Conservation (phyloP, 2,329 filamentous ascomycete species). For the Fusarium verticillioides region DNA sequence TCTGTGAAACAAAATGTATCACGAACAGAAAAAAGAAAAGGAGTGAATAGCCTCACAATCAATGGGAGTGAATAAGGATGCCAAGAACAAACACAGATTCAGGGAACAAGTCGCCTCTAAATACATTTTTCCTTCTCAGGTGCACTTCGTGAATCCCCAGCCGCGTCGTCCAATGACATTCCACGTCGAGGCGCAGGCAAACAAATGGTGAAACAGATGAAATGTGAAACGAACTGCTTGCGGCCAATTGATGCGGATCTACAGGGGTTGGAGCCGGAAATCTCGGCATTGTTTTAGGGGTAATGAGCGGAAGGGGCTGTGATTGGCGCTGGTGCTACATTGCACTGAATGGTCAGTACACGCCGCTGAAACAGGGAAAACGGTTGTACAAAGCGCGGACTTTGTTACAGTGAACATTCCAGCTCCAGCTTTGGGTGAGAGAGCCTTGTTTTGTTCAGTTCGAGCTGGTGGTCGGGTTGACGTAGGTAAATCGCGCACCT, state of each 20-base stretch:
- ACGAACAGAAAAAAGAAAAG: background rate
- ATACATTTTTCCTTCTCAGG: background rate
- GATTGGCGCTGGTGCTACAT: background rate
- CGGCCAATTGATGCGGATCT: slow-evolving; percentile 12
- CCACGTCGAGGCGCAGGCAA: slow-evolving; percentile 13
- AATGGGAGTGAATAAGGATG: background rate
- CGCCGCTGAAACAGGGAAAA: background rate
- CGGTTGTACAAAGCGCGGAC: background rate
- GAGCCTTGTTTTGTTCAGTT: background rate
- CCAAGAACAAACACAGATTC: background rate
- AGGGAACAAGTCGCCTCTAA: background rate
- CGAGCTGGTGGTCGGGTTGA: background rate
- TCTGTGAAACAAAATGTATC: background rate
- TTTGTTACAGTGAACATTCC: background rate
- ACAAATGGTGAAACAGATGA: slow-evolving; percentile 4
- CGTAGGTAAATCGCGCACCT: background rate
- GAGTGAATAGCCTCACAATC: background rate
- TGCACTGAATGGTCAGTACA: accelerated
- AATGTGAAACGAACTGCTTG: slow-evolving; percentile 9
- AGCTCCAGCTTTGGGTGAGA: background rate
- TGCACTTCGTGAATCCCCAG: background rate
- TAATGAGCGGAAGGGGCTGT: background rate
- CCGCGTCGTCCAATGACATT: slow-evolving; percentile 4
- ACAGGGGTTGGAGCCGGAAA: background rate
- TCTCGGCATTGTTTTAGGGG: slow-evolving; percentile 14